phyloP scores from a whole-genome alignment of 2,329 filamentous ascomycete species.

The Byssochlamys sp. region DNA sequence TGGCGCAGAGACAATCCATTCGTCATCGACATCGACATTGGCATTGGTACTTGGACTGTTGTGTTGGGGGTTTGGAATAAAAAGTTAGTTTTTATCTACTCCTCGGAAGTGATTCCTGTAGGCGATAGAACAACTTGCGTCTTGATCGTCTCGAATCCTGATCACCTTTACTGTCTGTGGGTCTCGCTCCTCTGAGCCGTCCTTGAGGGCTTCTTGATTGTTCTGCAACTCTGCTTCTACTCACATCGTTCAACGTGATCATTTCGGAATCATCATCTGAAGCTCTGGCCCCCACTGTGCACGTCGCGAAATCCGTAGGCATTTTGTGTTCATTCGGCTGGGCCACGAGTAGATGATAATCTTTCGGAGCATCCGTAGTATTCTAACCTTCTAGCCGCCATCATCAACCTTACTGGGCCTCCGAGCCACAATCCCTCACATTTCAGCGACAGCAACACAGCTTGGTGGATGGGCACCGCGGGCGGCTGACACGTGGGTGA shows the following conservation, averaged over 20 bases:
- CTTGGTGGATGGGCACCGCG: constrained; percentile 19
- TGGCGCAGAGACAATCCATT: too few species aligned
- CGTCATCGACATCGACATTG: too few species aligned
- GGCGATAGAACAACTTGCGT: too few species aligned
- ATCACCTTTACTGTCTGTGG: background rate
- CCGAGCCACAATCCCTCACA: background rate
- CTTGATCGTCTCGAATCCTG: too few species aligned
- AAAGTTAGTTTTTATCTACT: too few species aligned
- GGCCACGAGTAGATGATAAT: background rate
- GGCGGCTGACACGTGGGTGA: constrained; percentile 16
- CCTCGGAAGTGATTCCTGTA: too few species aligned
- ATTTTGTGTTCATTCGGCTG: background rate
- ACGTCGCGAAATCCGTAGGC: background rate
- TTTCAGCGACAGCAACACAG: background rate
- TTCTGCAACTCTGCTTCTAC: background rate
- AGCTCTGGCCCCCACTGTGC: background rate
- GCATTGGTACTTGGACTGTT: too few species aligned
- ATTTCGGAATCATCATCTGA: background rate
- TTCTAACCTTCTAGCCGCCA: background rate
- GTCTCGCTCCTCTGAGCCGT: background rate
- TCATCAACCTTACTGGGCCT: background rate
- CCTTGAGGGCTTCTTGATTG: background rate
- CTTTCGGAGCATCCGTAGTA: background rate
- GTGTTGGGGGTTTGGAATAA: too few species aligned
- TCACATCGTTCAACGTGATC: background rate